Base-by-base conservation (phyloP, 768 basidiomycete genomes). In the Phylloporus sp. region DNA sequence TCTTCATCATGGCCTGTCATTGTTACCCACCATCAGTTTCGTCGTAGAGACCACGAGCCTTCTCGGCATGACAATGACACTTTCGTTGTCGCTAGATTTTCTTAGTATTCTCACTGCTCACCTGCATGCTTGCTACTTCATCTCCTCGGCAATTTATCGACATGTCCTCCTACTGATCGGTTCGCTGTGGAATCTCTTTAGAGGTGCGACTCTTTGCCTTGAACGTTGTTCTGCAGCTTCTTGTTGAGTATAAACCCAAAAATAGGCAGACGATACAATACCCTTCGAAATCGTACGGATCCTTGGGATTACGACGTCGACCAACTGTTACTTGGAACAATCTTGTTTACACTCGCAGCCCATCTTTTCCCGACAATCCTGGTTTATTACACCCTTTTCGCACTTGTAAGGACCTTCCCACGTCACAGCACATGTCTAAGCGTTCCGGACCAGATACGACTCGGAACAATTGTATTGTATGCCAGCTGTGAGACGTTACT, bases 321-420 rank as follows among this genome's bases (percentile, higher is more conserved):
- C 63, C 92, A 97, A 61, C 77, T 98, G 3, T 72, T 98, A n/a
- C 85, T 97, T 28, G 95, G 95, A 5, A 94, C 96, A 0, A 82
- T 91, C 44, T 69, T 94, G 41, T 90, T 93, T 71, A 88, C 90
- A 0, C 73, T 91, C 15, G 67, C 90, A 11, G 78, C 85, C 8
- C 87, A 94, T 62, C 68, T 93, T 11, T 79, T 87, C 57, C 87
- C 95, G 3, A 97, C 95, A 0, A 79, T 94, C 4, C 57, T 89
- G 26, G 86, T 84, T 0, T 99, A 96, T 64, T 91, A 96, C 54
- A 67, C 80, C 0, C 69, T 94, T 5, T 97, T 97, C 53, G 84
- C 85, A 8, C 53, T 71, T 61, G 91, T 81, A 45, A 41, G 48
- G 23, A 13, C 6, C n/a, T 8, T 46, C 22, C 7, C n/a, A 29